Percentiles rank a stretch among this genome's conserved stretches.
Evolutionary conservation across 495 filamentous ascomycete species (phyloP).

Genomic region (Stereocaulon alpinum): DNA sequence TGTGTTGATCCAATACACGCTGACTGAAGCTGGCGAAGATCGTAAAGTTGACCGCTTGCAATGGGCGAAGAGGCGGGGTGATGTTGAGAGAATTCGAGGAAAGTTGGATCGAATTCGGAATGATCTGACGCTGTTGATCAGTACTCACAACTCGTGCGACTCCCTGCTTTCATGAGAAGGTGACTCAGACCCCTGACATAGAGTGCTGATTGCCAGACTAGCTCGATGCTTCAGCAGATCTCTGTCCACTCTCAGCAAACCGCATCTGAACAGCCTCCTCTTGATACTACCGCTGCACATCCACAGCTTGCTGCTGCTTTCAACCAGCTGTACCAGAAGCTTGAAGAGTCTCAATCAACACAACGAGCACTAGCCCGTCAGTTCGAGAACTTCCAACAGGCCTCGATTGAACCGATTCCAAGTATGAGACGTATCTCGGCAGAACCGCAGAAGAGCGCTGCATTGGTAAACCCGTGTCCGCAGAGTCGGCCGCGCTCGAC

Average conservation of each 20-base stretch:
- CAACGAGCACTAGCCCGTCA: neutral
- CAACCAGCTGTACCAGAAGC: neutral
- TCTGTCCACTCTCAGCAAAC: neutral
- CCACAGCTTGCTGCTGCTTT: neutral
- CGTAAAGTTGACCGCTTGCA: constrained; percentile 1
- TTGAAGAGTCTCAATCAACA: neutral
- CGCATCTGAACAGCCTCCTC: neutral
- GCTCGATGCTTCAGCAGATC: neutral
- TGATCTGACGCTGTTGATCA: neutral
- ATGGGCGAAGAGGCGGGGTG: neutral
- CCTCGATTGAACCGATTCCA: neutral
- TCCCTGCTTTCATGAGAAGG: neutral
- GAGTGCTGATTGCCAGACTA: neutral
- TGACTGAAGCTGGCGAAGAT: neutral
- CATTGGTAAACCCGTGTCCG: too few relatives aligned
- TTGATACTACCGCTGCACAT: neutral
- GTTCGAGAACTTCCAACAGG: neutral
- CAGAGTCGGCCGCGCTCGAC: too few relatives aligned
- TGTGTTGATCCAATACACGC: neutral
- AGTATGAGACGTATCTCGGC: too few relatives aligned
- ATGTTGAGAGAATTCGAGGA: neutral
- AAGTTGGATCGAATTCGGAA: neutral
- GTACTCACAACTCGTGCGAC: neutral
- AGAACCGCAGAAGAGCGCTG: too few relatives aligned
- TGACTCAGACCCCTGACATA: neutral